Evolutionary conservation across 2,329 filamentous ascomycete species (phyloP).

Genomic region (Monascus ruber): DNA sequence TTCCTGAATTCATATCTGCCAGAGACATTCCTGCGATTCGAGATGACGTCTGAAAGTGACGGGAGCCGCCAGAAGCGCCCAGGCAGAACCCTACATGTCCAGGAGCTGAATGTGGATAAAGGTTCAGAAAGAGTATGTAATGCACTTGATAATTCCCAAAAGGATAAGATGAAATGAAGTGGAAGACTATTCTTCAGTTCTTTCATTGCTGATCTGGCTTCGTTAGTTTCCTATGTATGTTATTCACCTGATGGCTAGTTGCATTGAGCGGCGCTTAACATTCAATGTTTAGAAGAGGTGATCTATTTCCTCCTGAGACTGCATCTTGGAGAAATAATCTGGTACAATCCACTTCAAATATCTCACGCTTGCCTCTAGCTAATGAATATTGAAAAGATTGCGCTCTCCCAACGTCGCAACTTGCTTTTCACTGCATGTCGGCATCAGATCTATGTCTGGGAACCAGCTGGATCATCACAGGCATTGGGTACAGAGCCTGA

Average conservation of each 20-base stretch:
- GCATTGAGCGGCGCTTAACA: conserved; percentile 4
- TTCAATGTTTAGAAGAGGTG: conserved; percentile 12
- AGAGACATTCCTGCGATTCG: no score
- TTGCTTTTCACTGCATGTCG: conserved; percentile 34
- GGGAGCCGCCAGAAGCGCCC: conserved; percentile 2
- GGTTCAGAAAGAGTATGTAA: conserved; percentile 17
- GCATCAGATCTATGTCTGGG: conserved; percentile 34
- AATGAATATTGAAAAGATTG: conserved; percentile 18
- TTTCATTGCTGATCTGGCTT: conserved; percentile 6
- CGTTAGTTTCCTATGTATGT: conserved; percentile 16
- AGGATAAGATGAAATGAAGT: no score
- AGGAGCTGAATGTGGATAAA: conserved; percentile 21
- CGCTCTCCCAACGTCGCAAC: conserved; percentile 37
- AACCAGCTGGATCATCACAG: conserved; percentile 31
- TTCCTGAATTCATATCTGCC: no score
- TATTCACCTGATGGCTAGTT: conserved; percentile 4
- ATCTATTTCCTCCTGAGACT: conserved; percentile 18
- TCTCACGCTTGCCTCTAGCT: conserved; percentile 1
- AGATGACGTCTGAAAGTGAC: conserved; percentile 11
- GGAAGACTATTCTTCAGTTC: conserved; percentile 5
- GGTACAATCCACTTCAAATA: conserved; percentile 14
- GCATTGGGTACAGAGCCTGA: conserved; percentile 25
- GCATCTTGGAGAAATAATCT: conserved; percentile 35
- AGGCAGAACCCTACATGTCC: conserved; percentile 16
- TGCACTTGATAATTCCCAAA: no score